Conservation (phyloP, 2,329 filamentous ascomycete genomes). For the Fusarium subtropicale region DNA sequence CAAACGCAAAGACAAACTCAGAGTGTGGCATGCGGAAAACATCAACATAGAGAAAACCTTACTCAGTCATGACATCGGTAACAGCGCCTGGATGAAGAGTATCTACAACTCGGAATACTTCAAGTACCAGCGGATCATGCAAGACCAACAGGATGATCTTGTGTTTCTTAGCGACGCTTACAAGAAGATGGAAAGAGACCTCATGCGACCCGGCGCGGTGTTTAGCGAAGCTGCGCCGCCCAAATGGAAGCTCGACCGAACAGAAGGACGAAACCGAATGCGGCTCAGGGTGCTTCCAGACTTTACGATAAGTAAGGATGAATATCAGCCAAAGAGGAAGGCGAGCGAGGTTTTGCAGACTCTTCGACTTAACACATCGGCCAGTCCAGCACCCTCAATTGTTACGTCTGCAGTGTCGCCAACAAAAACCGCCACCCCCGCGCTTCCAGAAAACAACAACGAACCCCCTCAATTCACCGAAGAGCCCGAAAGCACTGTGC, state of each 20-base stretch:
- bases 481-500: constrained; percentile 43
- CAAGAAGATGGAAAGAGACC: constrained; percentile 80
- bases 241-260: constrained; percentile 95
- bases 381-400: constrained; percentile 37
- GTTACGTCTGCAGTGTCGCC: constrained; percentile 35
- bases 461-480: constrained; percentile 37
- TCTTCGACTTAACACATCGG: constrained; percentile 51
- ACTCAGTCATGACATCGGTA: constrained; percentile 85
- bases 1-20: constrained; percentile 85
- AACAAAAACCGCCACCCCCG: constrained; percentile 32
- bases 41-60: constrained; percentile 76
- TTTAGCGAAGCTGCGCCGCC: constrained; percentile 72
- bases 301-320: constrained; percentile 72
- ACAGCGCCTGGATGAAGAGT: constrained; percentile 93
- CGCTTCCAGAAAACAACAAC: constrained; percentile 37
- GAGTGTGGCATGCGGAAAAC: constrained; percentile 80
- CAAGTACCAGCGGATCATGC: constrained; percentile 87
- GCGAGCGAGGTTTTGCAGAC: constrained; percentile 57
- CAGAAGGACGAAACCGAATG: constrained; percentile 96
- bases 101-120: constrained; percentile 92
- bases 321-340: constrained; percentile 87
- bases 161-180: constrained; percentile 81
- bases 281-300: constrained; percentile 88
- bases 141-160: constrained; percentile 94
- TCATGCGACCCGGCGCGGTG: constrained; percentile 83